Conservation (phyloP, 306 rosid genomes). For the Ziziphus jujuba region DNA sequence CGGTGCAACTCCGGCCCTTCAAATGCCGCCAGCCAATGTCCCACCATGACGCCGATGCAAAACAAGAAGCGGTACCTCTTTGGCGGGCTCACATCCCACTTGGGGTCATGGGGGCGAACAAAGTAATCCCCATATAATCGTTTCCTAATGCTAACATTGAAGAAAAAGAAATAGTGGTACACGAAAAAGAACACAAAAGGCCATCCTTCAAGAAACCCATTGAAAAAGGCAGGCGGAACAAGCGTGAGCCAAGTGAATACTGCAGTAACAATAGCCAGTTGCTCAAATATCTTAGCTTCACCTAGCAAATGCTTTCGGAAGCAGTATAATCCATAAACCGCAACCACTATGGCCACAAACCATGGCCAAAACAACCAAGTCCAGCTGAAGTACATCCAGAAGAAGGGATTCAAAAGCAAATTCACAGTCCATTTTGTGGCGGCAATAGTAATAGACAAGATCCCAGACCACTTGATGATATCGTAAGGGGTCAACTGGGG, state of each 20-base stretch:
- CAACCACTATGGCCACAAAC: slow-evolving; percentile 52
- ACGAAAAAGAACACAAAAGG: slow-evolving; percentile 84
- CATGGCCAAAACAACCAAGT: slow-evolving; percentile 96
- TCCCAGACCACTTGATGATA: slow-evolving; percentile 66
- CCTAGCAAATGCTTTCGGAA: slow-evolving; percentile 60
- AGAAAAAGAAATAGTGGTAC: slow-evolving; percentile 93
- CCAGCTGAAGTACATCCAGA: slow-evolving; percentile 99
- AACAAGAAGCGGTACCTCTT: slow-evolving; percentile 62
- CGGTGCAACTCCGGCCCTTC: slow-evolving; percentile 92
- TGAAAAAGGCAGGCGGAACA: slow-evolving; percentile 81
- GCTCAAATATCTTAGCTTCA: slow-evolving; percentile 74
- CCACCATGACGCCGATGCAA: slow-evolving; percentile 60
- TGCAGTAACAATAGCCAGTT: slow-evolving; percentile 73
- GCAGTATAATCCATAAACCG: slow-evolving; percentile 65
- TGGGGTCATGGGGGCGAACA: slow-evolving; percentile 76
- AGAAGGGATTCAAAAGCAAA: slow-evolving; percentile 67
- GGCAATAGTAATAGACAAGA: slow-evolving; percentile 56
- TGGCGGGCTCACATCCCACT: slow-evolving; percentile 77
- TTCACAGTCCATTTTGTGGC: slow-evolving; percentile 65
- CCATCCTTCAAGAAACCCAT: slow-evolving; percentile 97
- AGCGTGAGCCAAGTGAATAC: slow-evolving; percentile 93
- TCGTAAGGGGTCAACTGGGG: slow-evolving; percentile 67
- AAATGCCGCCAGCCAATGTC: slow-evolving; percentile 93
- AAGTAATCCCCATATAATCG: slow-evolving; percentile 80
- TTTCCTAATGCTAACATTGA: slow-evolving; percentile 76